phyloP scores from a whole-genome alignment of 2,329 filamentous ascomycete genomes.

The Trichoderma pleuroti region DNA sequence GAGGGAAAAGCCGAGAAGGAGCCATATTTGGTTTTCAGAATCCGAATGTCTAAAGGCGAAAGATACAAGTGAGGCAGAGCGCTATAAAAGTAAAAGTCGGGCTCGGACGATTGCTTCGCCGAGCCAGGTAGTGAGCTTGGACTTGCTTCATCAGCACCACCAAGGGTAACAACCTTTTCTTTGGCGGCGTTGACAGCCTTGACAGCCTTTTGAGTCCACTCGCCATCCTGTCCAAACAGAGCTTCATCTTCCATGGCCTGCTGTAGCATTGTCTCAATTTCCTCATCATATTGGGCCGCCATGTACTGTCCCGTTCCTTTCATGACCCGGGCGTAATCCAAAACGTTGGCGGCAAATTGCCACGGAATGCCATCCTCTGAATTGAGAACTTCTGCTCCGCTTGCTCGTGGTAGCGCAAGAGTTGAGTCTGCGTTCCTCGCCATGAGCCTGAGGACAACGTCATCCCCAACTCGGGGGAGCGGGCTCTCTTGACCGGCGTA shows the following conservation, averaged over 20 bases:
- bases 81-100: conserved; percentile 81
- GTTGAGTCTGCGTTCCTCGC: conserved; percentile 77
- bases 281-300: conserved; percentile 71
- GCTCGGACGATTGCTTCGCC: conserved; percentile 34
- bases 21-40: conserved; percentile 84
- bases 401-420: conserved; percentile 81
- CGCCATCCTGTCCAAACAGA: conserved; percentile 86
- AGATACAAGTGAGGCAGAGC: conserved; percentile 84
- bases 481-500: conserved; percentile 84
- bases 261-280: conserved; percentile 68
- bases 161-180: conserved; percentile 60
- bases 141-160: conserved; percentile 25
- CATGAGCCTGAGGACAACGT: conserved; percentile 85
- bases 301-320: conserved; percentile 90
- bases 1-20: conserved; percentile 79
- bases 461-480: conserved; percentile 75
- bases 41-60: conserved; percentile 86
- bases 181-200: conserved; percentile 69
- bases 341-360: conserved; percentile 89
- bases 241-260: conserved; percentile 88
- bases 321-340: conserved; percentile 95
- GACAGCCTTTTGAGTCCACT: conserved; percentile 86
- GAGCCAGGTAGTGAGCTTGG: conserved; percentile 21
- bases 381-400: conserved; percentile 63
- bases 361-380: conserved; percentile 80